Evolutionary conservation across 345 rosid genomes (phyloP).

Genomic region (Eucalyptus shirleyi): DNA sequence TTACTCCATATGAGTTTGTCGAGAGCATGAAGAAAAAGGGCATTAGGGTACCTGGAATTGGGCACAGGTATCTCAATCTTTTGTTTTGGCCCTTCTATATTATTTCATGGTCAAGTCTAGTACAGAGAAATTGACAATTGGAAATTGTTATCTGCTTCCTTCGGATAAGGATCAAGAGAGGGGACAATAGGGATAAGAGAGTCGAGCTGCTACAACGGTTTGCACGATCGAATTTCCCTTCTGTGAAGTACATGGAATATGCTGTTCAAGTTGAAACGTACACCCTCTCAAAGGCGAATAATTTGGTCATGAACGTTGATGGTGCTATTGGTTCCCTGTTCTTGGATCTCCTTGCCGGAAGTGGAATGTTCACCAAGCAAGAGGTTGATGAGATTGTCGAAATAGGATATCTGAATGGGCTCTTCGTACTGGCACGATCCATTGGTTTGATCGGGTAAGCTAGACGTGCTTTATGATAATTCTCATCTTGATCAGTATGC

Average conservation of each 20-base stretch:
- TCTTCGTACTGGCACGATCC: slow-evolving; percentile 87
- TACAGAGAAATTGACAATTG: background rate
- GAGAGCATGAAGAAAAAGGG: slow-evolving; percentile 98
- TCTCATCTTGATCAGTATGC: background rate
- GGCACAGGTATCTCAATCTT: slow-evolving; percentile 51
- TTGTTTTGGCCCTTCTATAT: background rate
- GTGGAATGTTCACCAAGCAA: slow-evolving; percentile 87
- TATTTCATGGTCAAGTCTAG: background rate
- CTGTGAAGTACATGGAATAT: slow-evolving; percentile 91
- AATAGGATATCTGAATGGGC: slow-evolving; percentile 88
- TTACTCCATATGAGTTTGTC: slow-evolving; percentile 85
- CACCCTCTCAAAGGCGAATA: slow-evolving; percentile 78
- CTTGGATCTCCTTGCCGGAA: slow-evolving; percentile 91
- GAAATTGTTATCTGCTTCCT: background rate
- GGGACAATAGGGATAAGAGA: slow-evolving; percentile 93
- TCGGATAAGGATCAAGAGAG: slow-evolving; percentile 76
- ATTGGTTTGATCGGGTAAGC: slow-evolving; percentile 82
- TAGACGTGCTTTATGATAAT: background rate
- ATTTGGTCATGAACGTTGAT: slow-evolving; percentile 75
- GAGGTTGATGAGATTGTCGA: slow-evolving; percentile 88
- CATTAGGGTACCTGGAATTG: slow-evolving; percentile 95
- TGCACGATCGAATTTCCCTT: slow-evolving; percentile 81
- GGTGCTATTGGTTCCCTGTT: slow-evolving; percentile 95
- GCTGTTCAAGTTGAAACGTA: slow-evolving; percentile 85
- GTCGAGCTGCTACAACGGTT: slow-evolving; percentile 82